Evolutionary conservation across 768 basidiomycete species (phyloP).

Genomic region (Mrakia frigida): DNA sequence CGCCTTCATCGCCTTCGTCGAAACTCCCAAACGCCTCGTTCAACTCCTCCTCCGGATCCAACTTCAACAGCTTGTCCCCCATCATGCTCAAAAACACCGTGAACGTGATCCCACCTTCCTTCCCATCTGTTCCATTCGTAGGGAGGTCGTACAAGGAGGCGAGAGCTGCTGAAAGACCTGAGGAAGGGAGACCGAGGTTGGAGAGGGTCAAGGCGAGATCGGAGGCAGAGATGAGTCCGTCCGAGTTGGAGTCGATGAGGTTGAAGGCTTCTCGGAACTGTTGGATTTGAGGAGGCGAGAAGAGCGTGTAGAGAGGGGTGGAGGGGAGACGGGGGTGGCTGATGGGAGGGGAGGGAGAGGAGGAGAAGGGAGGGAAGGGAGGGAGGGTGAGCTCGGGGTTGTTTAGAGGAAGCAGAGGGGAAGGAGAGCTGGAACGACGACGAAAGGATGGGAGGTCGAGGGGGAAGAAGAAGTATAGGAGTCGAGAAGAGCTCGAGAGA

Average conservation of each 20-base stretch:
- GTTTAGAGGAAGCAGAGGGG: background rate
- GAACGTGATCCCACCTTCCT: constrained; percentile 16
- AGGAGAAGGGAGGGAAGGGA: background rate
- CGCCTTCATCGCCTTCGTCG: constrained; percentile 22
- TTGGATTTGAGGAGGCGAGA: constrained; percentile 31
- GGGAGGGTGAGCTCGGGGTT: background rate
- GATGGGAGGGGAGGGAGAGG: background rate
- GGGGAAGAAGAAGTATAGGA: no score
- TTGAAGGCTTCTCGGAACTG: constrained; percentile 33
- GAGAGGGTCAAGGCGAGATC: constrained; percentile 23
- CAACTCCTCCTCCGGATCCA: constrained; percentile 21
- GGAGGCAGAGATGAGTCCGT: constrained; percentile 21
- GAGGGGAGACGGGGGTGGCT: constrained; percentile 30
- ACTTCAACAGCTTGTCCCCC: constrained; percentile 29
- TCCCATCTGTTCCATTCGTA: background rate
- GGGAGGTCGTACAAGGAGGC: background rate
- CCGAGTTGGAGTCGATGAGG: constrained; percentile 32
- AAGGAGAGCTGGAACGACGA: background rate
- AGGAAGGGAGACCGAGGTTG: constrained; percentile 24
- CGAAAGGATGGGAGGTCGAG: no score
- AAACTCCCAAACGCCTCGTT: constrained; percentile 31
- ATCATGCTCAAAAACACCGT: constrained; percentile 30
- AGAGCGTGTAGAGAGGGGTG: constrained; percentile 31
- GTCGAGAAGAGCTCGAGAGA: no score
- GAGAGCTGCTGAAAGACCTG: background rate